Evolutionary conservation across 192 early-diverging fungal genomes (phyloP), one percentile per base, ranked within the genome.

Genomic region (Backusella parvicylindrica): DNA sequence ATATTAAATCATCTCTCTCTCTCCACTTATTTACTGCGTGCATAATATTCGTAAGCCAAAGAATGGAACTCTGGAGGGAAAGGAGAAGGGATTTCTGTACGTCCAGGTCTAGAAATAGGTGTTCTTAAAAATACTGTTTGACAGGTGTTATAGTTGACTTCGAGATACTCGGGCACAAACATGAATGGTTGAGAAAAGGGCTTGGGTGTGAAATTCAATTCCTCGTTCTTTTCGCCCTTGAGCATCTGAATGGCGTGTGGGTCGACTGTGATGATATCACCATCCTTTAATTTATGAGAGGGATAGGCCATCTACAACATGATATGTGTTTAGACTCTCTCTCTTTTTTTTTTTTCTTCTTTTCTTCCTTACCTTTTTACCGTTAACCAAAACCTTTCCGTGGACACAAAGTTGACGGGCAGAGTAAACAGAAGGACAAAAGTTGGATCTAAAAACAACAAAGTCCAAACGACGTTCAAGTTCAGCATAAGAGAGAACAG

Each of bases 71-170:
- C 91, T 53, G 96, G 95, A 36, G 95, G 92, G 81, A 90, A 96
- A 16, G 98, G 98, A 64, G 95, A 96, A 38, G 98, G 98, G 35
- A 99, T 87, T 86, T 99, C 98, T 69, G 92, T 92, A 41, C 85
- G 79, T 73, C 89, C 87, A 15, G 96, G 95, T 76, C 93, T 89
- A 26, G 93, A 93, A 56, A 97, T 88, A 15, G 98, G 98, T 31
- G 92, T 84, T 68, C 96, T 92, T 56, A 99, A 82, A 77, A 96
- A 96, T 56, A 96, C 90, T 1, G 89, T 86, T 35, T 93, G 93
- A 89, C 96, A 97, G 7, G 92, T 96, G 80, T 93, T 92, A 86
- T 96, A 99, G 86, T 95, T 92, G 64, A 99, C 96, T 85, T 99
- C 98, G 31, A 99, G 91, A 81, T 99, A 99, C 65, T 95, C 90